phyloP scores from a whole-genome alignment of 495 filamentous ascomycete genomes.

The Neurospora sp. region DNA sequence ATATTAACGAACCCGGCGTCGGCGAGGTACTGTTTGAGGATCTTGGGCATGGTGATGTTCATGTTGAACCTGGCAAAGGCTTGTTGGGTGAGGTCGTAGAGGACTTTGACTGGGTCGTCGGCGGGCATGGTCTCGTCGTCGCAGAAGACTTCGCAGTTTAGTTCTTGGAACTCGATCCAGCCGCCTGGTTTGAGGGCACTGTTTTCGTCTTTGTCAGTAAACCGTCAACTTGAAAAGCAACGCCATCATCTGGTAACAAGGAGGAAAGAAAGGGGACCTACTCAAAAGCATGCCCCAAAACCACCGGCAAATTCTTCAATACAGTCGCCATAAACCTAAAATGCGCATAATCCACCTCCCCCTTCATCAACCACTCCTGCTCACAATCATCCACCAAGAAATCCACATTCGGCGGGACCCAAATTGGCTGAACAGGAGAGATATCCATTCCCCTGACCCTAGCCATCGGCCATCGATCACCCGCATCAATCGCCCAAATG shows the following conservation, averaged over 20 bases:
- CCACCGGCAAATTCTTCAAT: constrained; percentile 34
- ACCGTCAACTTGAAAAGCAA: not conserved
- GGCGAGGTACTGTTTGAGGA: constrained; percentile 33
- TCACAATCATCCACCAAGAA: constrained; percentile 39
- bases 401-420: constrained; percentile 30
- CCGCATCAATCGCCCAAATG: constrained; percentile 44
- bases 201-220: not conserved
- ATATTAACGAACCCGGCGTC: constrained; percentile 52
- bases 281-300: constrained; percentile 30
- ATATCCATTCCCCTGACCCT: constrained; percentile 27
- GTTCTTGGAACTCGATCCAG: constrained; percentile 36
- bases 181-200: constrained; percentile 30
- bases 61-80: constrained; percentile 26
- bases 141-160: constrained; percentile 24
- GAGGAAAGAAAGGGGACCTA: constrained; percentile 8
- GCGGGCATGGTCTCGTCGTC: constrained; percentile 31
- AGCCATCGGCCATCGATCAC: constrained; percentile 30
- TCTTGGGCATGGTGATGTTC: constrained; percentile 37
- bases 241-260: not conserved
- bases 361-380: constrained; percentile 30
- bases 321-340: constrained; percentile 31
- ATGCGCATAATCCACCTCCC: constrained; percentile 30
- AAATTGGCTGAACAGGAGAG: constrained; percentile 29
- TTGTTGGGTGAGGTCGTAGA: constrained; percentile 19
- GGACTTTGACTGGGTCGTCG: constrained; percentile 25